These are phyloP conservation scores for Phlebiopsis gigantea DNA, from an alignment of 768 basidiomycete species.

Conservation along the genomic window DNA sequence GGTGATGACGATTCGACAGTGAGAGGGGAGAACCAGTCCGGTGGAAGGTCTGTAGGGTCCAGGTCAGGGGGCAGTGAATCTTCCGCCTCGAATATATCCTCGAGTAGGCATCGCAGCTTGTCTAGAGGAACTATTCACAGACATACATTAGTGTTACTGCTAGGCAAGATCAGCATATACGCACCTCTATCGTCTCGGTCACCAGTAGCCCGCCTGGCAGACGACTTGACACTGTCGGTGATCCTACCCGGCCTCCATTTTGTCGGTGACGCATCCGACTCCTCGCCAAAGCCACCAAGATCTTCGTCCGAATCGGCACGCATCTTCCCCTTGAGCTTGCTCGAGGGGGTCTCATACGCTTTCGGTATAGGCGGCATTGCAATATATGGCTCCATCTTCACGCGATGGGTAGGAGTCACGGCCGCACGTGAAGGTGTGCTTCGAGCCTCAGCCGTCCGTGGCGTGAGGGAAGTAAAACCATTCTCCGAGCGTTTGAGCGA, in stretches of 20 bases:
- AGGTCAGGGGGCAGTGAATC: slow-evolving; percentile 61
- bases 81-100: slow-evolving; percentile 82
- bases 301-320: slow-evolving; percentile 35
- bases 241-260: not conserved
- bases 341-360: slow-evolving; percentile 16
- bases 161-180: slow-evolving; percentile 13
- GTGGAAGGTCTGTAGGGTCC: slow-evolving; percentile 44
- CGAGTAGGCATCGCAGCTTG: slow-evolving; percentile 69
- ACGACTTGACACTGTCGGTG: slow-evolving; percentile 39
- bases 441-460: not conserved
- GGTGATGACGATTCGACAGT: slow-evolving; percentile 57
- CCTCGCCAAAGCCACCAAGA: slow-evolving; percentile 52
- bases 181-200: slow-evolving; percentile 74
- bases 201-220: slow-evolving; percentile 52
- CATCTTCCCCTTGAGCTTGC: slow-evolving; percentile 30
- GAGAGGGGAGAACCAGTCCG: slow-evolving; percentile 59
- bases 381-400: slow-evolving; percentile 24
- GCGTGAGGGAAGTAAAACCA: not conserved
- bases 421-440: slow-evolving; percentile 3
- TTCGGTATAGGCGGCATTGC: slow-evolving; percentile 25
- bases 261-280: slow-evolving; percentile 31
- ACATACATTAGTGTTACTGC: not conserved
- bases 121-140: slow-evolving; percentile 57
- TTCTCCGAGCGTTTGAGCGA: slow-evolving; percentile 49
- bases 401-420: slow-evolving; percentile 13